Evolutionary conservation across 306 rosid species (phyloP).

Genomic region (Cicer arietinum): DNA sequence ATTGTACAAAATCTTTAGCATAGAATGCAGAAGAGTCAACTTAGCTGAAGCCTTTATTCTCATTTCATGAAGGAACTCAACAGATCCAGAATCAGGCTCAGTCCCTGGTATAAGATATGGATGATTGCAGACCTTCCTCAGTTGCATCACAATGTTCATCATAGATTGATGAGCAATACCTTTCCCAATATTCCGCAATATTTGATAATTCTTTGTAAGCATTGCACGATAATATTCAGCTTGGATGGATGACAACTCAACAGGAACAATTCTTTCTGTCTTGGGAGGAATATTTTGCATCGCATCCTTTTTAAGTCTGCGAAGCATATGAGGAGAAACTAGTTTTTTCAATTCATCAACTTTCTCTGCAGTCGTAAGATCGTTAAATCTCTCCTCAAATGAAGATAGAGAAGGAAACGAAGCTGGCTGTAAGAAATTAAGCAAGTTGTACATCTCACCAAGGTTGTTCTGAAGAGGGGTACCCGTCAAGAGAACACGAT

Average conservation of each 20-base stretch:
- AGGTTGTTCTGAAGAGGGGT: constrained; percentile 98
- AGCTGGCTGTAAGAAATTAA: constrained; percentile 96
- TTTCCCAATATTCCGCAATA: constrained; percentile 93
- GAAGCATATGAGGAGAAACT: constrained; percentile 99
- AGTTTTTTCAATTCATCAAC: constrained; percentile 98
- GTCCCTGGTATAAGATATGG: constrained; percentile 99
- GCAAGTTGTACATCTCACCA: constrained; percentile 99
- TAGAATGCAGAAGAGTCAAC: constrained; percentile 91
- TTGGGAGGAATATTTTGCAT: constrained; percentile 99
- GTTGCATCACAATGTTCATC: constrained; percentile 98
- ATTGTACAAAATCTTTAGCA: constrained; percentile 81
- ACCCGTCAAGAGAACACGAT: constrained; percentile 95
- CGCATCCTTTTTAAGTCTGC: constrained; percentile 97
- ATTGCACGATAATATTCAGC: constrained; percentile 99
- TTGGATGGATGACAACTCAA: constrained; percentile 96
- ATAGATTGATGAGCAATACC: constrained; percentile 96
- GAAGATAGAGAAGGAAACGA: constrained; percentile 92
- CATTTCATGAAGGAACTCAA: constrained; percentile 97
- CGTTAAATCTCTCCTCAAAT: constrained; percentile 96
- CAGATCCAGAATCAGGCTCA: constrained; percentile 94
- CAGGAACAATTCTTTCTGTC: constrained; percentile 99
- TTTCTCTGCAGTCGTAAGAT: constrained; percentile 93
- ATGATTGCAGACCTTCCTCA: constrained; percentile 98
- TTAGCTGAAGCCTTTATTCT: constrained; percentile 99
- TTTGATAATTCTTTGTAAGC: constrained; percentile 97